phyloP scores from a whole-genome alignment of 768 basidiomycete genomes.

The Boletus insuetus region DNA sequence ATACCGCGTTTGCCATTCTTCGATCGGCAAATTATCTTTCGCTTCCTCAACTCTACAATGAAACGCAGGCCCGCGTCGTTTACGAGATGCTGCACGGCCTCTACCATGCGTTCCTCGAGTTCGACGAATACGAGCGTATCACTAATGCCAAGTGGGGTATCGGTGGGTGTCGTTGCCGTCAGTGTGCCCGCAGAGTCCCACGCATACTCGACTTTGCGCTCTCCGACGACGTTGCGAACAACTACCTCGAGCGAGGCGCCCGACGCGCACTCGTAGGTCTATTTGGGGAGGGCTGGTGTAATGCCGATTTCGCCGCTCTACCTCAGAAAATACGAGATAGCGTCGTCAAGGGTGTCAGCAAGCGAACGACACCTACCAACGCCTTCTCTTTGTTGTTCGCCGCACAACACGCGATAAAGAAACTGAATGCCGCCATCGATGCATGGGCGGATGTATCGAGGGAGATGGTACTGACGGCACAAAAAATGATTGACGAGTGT shows the following conservation, averaged over 20 bases:
- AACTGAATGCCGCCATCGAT: conserved; percentile 56
- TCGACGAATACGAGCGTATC: conserved; percentile 73
- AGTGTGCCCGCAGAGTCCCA: conserved; percentile 78
- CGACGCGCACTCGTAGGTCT: conserved; percentile 75
- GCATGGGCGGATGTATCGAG: conserved; percentile 38
- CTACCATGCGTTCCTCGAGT: conserved; percentile 79
- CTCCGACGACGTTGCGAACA: conserved; percentile 73
- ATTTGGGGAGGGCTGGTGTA: conserved; percentile 90
- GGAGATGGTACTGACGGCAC: conserved; percentile 64
- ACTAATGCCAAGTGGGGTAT: conserved; percentile 78
- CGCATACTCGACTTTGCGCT: conserved; percentile 82
- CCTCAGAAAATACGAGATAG: conserved; percentile 61
- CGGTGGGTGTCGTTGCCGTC: conserved; percentile 80
- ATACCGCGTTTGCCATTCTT: conserved; percentile 88
- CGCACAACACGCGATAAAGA: conserved; percentile 56
- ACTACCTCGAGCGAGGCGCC: conserved; percentile 65
- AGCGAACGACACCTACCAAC: conserved; percentile 63
- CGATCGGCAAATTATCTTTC: conserved; percentile 79
- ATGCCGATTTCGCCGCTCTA: conserved; percentile 72
- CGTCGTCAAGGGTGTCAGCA: conserved; percentile 71
- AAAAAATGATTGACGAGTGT: conserved; percentile 61
- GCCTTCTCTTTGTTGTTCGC: conserved; percentile 69
- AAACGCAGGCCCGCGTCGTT: conserved; percentile 79
- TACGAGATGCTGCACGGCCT: conserved; percentile 91
- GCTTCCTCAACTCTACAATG: conserved; percentile 68